phyloP scores from a whole-genome alignment of 805 yeast species.

The Saccharomyces mikatae region DNA sequence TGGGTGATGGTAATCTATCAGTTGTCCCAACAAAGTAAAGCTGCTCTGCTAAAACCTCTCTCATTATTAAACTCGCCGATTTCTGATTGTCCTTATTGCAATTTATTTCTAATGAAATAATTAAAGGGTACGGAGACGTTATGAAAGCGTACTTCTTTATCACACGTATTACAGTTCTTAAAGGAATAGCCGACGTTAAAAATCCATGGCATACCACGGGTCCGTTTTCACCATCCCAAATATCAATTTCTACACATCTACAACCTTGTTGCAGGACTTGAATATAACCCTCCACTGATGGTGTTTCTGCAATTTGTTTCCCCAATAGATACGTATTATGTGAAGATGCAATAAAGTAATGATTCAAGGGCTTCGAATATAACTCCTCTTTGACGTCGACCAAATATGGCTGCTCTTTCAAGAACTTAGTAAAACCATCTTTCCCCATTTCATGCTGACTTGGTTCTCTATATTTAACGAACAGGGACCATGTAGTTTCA shows the following conservation, averaged over 20 bases:
- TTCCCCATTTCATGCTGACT: conserved; percentile 11
- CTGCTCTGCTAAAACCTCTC: conserved; percentile 50
- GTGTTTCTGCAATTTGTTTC: conserved; percentile 75
- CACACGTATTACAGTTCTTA: conserved; percentile 60
- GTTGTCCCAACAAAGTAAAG: conserved; percentile 32
- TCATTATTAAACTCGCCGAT: conserved; percentile 45
- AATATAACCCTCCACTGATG: conserved; percentile 85
- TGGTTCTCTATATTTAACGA: conserved; percentile 30
- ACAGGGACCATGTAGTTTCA: conserved; percentile 30
- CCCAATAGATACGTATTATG: conserved; percentile 91
- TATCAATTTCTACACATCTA: conserved; percentile 87
- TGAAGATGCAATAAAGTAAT: conserved; percentile 85
- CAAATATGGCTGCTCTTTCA: conserved; percentile 27
- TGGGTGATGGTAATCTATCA: conserved; percentile 58
- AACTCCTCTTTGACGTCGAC: conserved; percentile 26
- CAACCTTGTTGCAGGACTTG: conserved; percentile 87
- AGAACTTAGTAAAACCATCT: conserved; percentile 23
- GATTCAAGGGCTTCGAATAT: conserved; percentile 60
- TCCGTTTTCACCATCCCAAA: conserved; percentile 80
- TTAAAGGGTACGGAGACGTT: conserved; percentile 77
- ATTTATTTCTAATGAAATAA: conserved; percentile 77
- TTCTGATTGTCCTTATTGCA: conserved; percentile 64
- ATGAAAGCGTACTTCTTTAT: conserved; percentile 82
- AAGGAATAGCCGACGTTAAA: conserved; percentile 64
- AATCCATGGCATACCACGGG: conserved; percentile 93